Percentiles rank a stretch among this genome's conserved stretches.
Conservation (phyloP, 208 protist genomes). For the Trypanosoma theileri region DNA sequence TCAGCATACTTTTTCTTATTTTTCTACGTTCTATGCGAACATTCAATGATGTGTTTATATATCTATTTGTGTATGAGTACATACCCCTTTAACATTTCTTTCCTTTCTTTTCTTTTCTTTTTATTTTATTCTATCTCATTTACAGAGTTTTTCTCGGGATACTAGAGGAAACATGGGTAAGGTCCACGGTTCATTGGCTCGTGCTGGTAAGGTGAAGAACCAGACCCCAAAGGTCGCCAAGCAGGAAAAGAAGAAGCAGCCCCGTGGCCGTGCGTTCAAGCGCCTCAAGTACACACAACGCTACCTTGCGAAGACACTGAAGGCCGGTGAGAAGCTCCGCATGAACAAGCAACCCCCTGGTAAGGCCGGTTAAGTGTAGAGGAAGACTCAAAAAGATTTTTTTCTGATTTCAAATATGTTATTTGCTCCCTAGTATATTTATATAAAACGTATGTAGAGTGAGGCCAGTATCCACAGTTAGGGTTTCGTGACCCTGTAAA, state of each 20-base stretch:
- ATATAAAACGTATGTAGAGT: background rate
- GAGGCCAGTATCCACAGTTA: background rate
- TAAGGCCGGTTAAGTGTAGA: slow-evolving; percentile 80
- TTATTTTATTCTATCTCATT: slow-evolving; percentile 8
- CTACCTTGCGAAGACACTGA: slow-evolving; percentile 94
- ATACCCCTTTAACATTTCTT: slow-evolving; percentile 10
- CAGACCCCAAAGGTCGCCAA: slow-evolving; percentile 97
- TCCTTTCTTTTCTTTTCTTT: slow-evolving; percentile 7
- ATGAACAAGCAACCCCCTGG: slow-evolving; percentile 92
- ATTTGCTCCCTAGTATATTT: background rate
- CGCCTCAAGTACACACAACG: slow-evolving; percentile 97
- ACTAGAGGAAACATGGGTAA: slow-evolving; percentile 21
- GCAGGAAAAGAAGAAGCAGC: slow-evolving; percentile 95
- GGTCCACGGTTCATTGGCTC: slow-evolving; percentile 90
- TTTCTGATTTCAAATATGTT: background rate
- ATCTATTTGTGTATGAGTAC: background rate
- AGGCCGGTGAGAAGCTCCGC: slow-evolving; percentile 91
- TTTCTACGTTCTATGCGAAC: slow-evolving; percentile 11
- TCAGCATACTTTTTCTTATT: background rate
- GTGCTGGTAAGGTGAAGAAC: slow-evolving; percentile 98
- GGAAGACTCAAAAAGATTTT: background rate
- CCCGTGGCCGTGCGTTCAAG: slow-evolving; percentile 96
- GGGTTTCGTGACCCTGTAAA: too few species aligned
- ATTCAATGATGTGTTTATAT: background rate
- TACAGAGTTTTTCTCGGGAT: slow-evolving; percentile 2